phyloP scores from a whole-genome alignment of 2,329 filamentous ascomycete species.

The Plenodomus biglobosus region DNA sequence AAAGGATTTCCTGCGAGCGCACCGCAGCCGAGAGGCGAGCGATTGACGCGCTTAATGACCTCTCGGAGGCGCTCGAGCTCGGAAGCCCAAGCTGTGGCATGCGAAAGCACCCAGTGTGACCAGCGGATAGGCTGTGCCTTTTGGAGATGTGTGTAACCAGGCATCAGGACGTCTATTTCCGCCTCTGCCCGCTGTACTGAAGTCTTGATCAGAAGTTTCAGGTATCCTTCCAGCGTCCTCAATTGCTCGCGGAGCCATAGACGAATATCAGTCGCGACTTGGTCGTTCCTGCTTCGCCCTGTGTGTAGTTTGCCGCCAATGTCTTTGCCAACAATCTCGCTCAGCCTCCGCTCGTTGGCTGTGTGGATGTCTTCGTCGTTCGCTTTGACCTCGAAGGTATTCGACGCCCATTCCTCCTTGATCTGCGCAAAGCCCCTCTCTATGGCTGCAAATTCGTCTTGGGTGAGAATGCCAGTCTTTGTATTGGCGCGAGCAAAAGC shows the following conservation, averaged over 20 bases:
- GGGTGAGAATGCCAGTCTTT: constrained; percentile 71
- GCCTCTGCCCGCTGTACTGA: constrained; percentile 68
- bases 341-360: constrained; percentile 57
- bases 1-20: constrained; percentile 83
- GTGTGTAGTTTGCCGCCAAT: constrained; percentile 89
- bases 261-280: constrained; percentile 87
- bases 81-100: constrained; percentile 68
- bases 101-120: constrained; percentile 79
- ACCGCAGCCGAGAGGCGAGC: constrained; percentile 69
- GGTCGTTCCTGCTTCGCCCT: constrained; percentile 82
- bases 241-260: constrained; percentile 82
- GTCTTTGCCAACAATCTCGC: constrained; percentile 84
- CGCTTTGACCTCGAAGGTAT: constrained; percentile 51
- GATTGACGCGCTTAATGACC: constrained; percentile 73
- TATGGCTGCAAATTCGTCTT: constrained; percentile 72
- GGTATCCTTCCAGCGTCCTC: constrained; percentile 65
- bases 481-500: constrained; percentile 80
- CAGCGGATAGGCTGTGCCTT: constrained; percentile 79
- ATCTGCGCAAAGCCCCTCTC: constrained; percentile 68
- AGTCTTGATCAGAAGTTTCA: constrained; percentile 70
- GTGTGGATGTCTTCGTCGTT: constrained; percentile 60
- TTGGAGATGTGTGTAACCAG: constrained; percentile 86
- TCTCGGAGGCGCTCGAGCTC: constrained; percentile 79
- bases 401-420: constrained; percentile 52
- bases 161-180: constrained; percentile 79